Percentiles rank a stretch among this genome's conserved stretches.
Evolutionary conservation across 345 rosid genomes (phyloP).

Genomic region (Gossypium rotundifolium): DNA sequence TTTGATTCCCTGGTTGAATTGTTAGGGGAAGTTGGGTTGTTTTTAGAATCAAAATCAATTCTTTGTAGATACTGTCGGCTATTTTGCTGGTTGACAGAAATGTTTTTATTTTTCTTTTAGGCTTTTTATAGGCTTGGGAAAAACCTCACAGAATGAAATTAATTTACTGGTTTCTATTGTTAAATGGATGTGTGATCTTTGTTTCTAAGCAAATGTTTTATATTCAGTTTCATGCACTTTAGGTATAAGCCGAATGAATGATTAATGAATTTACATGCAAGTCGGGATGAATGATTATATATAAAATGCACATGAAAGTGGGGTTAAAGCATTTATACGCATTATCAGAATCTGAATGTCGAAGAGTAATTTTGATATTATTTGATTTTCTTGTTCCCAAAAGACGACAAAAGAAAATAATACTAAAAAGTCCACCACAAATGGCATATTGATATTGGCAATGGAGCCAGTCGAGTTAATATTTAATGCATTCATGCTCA

Average conservation of each 20-base stretch:
- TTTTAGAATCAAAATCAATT: conserved; percentile 23
- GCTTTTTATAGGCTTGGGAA: not conserved
- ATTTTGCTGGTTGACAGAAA: conserved; percentile 18
- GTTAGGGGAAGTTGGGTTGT: conserved; percentile 12
- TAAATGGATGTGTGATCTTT: conserved; percentile 10
- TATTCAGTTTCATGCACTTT: not conserved
- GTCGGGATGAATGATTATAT: too few species aligned
- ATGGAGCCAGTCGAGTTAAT: too few species aligned
- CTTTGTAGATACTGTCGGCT: conserved; percentile 48
- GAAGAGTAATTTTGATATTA: too few species aligned
- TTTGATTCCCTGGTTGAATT: not conserved
- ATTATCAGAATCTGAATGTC: too few species aligned
- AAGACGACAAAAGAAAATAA: too few species aligned
- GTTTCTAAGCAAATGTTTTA: conserved; percentile 2
- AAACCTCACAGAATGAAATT: conserved; percentile 22
- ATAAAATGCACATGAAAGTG: not conserved
- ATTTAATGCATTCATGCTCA: too few species aligned
- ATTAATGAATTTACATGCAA: too few species aligned
- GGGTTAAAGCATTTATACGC: not conserved
- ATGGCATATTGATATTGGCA: too few species aligned
- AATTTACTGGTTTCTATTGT: conserved; percentile 19
- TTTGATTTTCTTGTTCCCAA: too few species aligned
- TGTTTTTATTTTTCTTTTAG: conserved; percentile 6
- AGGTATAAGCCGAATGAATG: too few species aligned
- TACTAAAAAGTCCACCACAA: too few species aligned